phyloP scores from a whole-genome alignment of 2,329 filamentous ascomycete genomes.

The Penicillium sp. region DNA sequence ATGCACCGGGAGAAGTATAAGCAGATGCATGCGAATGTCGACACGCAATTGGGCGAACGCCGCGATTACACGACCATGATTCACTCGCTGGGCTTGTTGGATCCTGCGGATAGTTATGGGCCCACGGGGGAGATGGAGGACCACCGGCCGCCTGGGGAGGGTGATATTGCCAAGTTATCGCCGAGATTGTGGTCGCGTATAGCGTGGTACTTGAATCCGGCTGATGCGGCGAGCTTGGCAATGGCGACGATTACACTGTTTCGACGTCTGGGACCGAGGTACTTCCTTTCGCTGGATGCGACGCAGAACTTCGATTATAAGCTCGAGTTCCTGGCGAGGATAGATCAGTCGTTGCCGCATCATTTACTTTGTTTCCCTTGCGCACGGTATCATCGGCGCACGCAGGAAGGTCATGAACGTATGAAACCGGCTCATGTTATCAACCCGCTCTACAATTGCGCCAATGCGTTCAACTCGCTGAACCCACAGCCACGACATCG shows the following conservation, averaged over 20 bases:
- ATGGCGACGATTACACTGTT: constrained; percentile 54
- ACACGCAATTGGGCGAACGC: constrained; percentile 42
- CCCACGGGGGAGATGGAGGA: constrained; percentile 20
- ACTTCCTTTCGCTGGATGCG: constrained; percentile 45
- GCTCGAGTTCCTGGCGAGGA: constrained; percentile 54
- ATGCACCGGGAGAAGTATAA: constrained; percentile 40
- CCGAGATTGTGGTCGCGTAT: constrained; percentile 53
- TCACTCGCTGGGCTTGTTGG: constrained; percentile 39
- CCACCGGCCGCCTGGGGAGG: constrained; percentile 42
- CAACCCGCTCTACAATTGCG: constrained; percentile 63
- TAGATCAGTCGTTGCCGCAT: constrained; percentile 57
- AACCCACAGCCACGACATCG: constrained; percentile 55
- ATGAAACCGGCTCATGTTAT: constrained; percentile 58
- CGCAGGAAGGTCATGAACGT: constrained; percentile 57
- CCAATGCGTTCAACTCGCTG: constrained; percentile 55
- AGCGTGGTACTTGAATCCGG: constrained; percentile 45
- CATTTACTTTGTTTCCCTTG: constrained; percentile 66
- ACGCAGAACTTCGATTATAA: constrained; percentile 53
- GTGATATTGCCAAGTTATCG: constrained; percentile 51
- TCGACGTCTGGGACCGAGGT: constrained; percentile 45
- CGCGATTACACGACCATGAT: constrained; percentile 42
- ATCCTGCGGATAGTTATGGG: constrained; percentile 29
- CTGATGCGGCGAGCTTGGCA: constrained; percentile 56
- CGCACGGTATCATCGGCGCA: constrained; percentile 59
- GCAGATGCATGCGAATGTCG: constrained; percentile 30